phyloP scores from a whole-genome alignment of 495 filamentous ascomycete species.

The Schizothecium vesticola region DNA sequence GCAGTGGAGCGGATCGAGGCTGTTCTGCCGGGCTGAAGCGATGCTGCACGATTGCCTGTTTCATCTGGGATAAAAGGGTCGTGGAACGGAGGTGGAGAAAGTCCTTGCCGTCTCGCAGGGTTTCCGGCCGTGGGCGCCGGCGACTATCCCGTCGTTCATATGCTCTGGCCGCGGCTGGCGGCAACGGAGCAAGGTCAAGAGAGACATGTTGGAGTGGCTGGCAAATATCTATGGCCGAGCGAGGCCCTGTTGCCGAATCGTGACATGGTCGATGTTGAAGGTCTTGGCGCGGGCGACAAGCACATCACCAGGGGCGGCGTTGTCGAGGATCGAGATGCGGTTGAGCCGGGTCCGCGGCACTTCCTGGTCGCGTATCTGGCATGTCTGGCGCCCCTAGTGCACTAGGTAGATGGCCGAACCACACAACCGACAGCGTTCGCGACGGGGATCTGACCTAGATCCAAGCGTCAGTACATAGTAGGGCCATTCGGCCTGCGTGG shows the following conservation, averaged over 20 bases:
- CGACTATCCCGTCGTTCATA: constrained; percentile 4
- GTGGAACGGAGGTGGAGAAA: constrained; percentile 23
- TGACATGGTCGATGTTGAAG: neutral
- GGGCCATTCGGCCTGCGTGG: neutral
- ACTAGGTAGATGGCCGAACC: neutral
- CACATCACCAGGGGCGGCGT: neutral
- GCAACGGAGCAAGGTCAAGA: neutral
- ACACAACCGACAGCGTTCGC: neutral
- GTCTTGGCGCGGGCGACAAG: neutral
- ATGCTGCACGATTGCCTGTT: constrained; percentile 27
- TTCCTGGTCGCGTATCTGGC: constrained; percentile 4
- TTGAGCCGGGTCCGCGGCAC: neutral
- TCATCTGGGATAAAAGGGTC: constrained; percentile 30
- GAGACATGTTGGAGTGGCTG: neutral
- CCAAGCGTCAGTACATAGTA: neutral
- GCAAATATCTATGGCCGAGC: neutral
- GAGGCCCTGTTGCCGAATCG: neutral
- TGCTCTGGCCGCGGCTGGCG: constrained; percentile 10
- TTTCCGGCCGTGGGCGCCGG: constrained; percentile 8
- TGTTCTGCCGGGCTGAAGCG: constrained; percentile 28
- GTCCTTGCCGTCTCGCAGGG: constrained; percentile 23
- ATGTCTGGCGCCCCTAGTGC: neutral
- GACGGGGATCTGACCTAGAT: neutral
- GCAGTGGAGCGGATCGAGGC: constrained; percentile 16
- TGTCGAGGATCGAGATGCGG: neutral